Base-by-base conservation (phyloP, 495 filamentous ascomycete species). In the Hyaloscypha finlandica region DNA sequence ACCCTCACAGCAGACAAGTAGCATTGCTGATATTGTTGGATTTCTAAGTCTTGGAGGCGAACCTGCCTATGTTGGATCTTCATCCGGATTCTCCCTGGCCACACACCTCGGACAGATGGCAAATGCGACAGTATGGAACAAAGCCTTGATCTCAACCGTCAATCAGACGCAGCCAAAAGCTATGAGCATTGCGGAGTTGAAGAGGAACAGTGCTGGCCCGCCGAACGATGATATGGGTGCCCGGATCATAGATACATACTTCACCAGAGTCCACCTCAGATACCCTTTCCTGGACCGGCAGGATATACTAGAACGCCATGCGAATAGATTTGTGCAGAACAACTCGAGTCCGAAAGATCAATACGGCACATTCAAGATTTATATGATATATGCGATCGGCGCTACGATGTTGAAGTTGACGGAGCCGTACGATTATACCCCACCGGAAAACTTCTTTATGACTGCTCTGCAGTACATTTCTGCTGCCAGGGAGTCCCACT, bases 71-170 rank as follows among this genome's bases (percentile, higher is more conserved):
- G 79, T 85, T n/a, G 81, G 82, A 51, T 80, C 82, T 29, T 83
- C 82, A 64, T 84, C 81, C 6, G 83, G 83, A 14, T 75, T 85
- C 31, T 78, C 81, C 16, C 67, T 85, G 45, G 82, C 81, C 22
- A 75, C 79, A 5, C 80, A 83, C 61, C 66, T 85, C 22, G 81
- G 83, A 16, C 81, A 85, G 62, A 84, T 85, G 81, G 83, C 84
- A 25, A 81, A 83, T 63, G 78, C 79, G 1, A 84, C 81, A 25
- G 80, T 84, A 9, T 84, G 81, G 81, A 83, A 82, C 61, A 82
- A 84, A 64, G 77, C 79, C 14, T 74, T 83, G 48, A 71, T 74
- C 5, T 73, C 75, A 6, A 77, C 78, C 11, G 72, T 77, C 42
- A 76, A 71, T 64, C 74, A 76, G 30, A 73, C 69, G 19, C 73